Percentiles rank a stretch among this genome's conserved stretches.
These are phyloP conservation scores for Cytospora mali DNA, from an alignment of 2,329 filamentous ascomycete genomes.

Conservation along the genomic window DNA sequence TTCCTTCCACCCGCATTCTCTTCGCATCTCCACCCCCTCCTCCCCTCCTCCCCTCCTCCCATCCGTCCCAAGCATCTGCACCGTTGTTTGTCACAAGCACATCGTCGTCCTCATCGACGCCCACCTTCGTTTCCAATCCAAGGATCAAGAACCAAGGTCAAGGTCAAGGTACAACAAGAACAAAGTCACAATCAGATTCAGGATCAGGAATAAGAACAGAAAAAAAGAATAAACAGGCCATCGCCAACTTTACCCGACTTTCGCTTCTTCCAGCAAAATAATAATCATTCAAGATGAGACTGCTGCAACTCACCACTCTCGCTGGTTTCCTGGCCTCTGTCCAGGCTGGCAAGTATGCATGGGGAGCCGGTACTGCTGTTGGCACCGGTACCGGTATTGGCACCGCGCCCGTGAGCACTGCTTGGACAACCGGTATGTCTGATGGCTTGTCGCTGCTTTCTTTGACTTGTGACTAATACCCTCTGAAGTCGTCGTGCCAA, in stretches of 20 bases:
- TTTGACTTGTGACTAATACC: background rate
- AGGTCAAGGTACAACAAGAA: too few species aligned
- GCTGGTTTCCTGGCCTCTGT: constrained; percentile 24
- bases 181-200: too few species aligned
- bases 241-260: constrained; percentile 3
- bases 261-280: constrained; percentile 14
- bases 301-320: constrained; percentile 23
- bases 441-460: background rate
- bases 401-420: constrained; percentile 29
- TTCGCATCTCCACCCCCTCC: constrained; percentile 14
- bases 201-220: background rate
- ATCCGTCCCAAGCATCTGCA: constrained; percentile 7
- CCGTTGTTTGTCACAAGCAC: constrained; percentile 20
- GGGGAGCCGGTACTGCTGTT: constrained; percentile 26
- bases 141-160: background rate
- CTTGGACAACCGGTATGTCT: constrained; percentile 37
- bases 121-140: constrained; percentile 20
- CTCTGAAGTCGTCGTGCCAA: constrained; percentile 37
- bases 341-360: constrained; percentile 31
- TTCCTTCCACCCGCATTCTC: constrained; percentile 8
- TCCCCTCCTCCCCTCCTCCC: constrained; percentile 7
- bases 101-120: constrained; percentile 19
- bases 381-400: constrained; percentile 13
- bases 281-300: constrained; percentile 30
- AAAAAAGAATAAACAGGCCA: background rate